A percentile compares a stretch with the other conserved stretches of the same genome.
Evolutionary conservation across 306 rosid species (phyloP).

Genomic region (Begonia fuchsioides): DNA sequence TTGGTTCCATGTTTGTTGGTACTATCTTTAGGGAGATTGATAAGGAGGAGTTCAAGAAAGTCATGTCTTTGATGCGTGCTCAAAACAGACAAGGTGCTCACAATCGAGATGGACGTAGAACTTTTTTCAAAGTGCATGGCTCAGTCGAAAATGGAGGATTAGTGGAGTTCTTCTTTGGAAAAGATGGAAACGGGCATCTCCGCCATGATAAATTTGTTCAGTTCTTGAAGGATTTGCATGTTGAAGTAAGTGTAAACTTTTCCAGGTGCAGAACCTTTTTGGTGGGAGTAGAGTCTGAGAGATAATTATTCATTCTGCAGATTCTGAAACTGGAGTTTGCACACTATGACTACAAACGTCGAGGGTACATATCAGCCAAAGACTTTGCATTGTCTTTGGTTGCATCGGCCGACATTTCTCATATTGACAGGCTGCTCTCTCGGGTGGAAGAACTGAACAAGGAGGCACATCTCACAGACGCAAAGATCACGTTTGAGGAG

Average conservation of each 20-base stretch:
- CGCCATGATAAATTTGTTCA: slow-evolving; percentile 47
- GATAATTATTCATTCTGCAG: slow-evolving; percentile 20
- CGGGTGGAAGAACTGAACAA: slow-evolving; percentile 39
- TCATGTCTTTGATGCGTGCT: slow-evolving; percentile 84
- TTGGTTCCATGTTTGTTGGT: slow-evolving; percentile 3
- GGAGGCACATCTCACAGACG: slow-evolving; percentile 33
- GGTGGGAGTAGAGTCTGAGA: no score
- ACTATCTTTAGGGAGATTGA: slow-evolving; percentile 40
- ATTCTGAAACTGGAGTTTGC: slow-evolving; percentile 63
- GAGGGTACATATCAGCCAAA: slow-evolving; percentile 53
- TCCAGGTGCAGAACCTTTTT: neutral
- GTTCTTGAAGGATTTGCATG: slow-evolving; percentile 48
- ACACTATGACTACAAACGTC: slow-evolving; percentile 70
- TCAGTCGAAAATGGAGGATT: slow-evolving; percentile 82
- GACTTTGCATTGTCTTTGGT: slow-evolving; percentile 92
- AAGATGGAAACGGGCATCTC: slow-evolving; percentile 53
- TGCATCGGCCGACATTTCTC: slow-evolving; percentile 68
- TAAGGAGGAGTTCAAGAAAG: slow-evolving; percentile 86
- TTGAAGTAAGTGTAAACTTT: slow-evolving; percentile 38
- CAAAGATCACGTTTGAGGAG: slow-evolving; percentile 53
- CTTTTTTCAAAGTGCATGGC: slow-evolving; percentile 39
- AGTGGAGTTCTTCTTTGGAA: slow-evolving; percentile 66
- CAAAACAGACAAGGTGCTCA: slow-evolving; percentile 62
- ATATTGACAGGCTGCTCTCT: slow-evolving; percentile 41
- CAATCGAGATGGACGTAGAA: slow-evolving; percentile 51